Conservation (phyloP, 805 yeast genomes). For the Ogataea zsoltii region DNA sequence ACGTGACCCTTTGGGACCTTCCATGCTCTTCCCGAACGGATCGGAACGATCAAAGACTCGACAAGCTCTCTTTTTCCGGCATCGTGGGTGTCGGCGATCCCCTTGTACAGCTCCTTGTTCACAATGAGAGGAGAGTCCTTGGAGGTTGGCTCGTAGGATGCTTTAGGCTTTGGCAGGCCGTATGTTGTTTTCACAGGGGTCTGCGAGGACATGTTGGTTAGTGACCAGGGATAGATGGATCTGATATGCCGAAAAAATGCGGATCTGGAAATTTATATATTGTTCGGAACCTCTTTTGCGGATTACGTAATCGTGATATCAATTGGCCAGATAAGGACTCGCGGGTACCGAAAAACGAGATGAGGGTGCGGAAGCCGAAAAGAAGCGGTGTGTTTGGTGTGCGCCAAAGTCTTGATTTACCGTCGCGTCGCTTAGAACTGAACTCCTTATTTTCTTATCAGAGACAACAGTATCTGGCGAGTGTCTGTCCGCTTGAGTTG, state of each 20-base stretch:
- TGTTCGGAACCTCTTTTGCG: conserved; percentile 4
- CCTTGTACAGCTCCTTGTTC: conserved; percentile 46
- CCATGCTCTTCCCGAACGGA: conserved; percentile 62
- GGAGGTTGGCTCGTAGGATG: conserved; percentile 56
- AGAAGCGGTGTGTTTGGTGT: no score
- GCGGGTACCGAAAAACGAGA: no score
- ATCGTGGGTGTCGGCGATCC: conserved; percentile 38
- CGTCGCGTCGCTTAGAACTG: no score
- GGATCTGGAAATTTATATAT: background rate
- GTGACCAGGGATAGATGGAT: no score
- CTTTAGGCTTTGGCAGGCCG: conserved; percentile 42
- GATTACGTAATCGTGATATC: background rate
- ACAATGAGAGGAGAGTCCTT: conserved; percentile 55
- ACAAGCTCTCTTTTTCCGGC: conserved; percentile 43
- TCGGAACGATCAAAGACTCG: conserved; percentile 46
- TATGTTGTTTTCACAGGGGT: conserved; percentile 22
- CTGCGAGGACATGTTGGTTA: conserved; percentile 15
- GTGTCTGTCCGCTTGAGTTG: no score
- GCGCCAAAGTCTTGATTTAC: no score
- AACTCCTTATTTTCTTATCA: no score
- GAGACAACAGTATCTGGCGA: no score
- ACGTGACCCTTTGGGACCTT: conserved; percentile 61
- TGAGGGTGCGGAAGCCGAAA: no score
- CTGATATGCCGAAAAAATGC: no score
- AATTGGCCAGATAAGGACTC: no score